phyloP scores from a whole-genome alignment of 2,329 filamentous ascomycete species.

The Paecilomyces fulvus region DNA sequence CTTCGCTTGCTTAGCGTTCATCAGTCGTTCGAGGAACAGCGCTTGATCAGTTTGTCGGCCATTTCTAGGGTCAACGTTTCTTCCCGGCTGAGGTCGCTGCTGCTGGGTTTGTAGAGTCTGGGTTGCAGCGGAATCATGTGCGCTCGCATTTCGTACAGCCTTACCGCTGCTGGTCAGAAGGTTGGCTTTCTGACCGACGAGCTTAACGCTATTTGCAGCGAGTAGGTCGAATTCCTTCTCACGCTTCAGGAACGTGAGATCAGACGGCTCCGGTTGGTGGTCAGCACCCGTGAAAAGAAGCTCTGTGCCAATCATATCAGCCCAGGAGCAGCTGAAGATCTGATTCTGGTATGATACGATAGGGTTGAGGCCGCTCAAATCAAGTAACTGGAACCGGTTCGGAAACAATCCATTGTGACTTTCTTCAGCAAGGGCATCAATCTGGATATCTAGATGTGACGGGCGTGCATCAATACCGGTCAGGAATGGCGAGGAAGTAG shows the following conservation, averaged over 20 bases:
- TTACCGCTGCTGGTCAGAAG: constrained; percentile 41
- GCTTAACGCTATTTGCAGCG: constrained; percentile 59
- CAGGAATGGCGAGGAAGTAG: constrained; percentile 7
- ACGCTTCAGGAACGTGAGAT: constrained; percentile 39
- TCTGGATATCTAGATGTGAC: constrained; percentile 5
- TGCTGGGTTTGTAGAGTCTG: not conserved
- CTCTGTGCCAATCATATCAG: constrained; percentile 74
- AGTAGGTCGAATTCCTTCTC: constrained; percentile 57
- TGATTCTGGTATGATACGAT: constrained; percentile 71
- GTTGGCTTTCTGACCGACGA: constrained; percentile 58
- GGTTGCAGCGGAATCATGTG: not conserved
- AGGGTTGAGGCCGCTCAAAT: constrained; percentile 67
- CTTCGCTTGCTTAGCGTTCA: constrained; percentile 54
- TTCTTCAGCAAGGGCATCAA: constrained; percentile 32
- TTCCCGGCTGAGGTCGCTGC: constrained; percentile 1
- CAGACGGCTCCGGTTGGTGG: constrained; percentile 26
- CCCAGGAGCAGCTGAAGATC: constrained; percentile 74
- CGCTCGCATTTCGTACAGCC: constrained; percentile 1
- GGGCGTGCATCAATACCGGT: constrained; percentile 1
- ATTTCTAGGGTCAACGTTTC: constrained; percentile 16
- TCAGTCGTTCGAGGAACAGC: constrained; percentile 57
- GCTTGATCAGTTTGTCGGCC: constrained; percentile 35
- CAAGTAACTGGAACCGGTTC: constrained; percentile 65
- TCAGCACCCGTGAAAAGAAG: constrained; percentile 58
- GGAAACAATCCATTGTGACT: constrained; percentile 19